Evolutionary conservation across 192 early-diverging fungal genomes (phyloP).

Genomic region (Rhizophagus sp.): DNA sequence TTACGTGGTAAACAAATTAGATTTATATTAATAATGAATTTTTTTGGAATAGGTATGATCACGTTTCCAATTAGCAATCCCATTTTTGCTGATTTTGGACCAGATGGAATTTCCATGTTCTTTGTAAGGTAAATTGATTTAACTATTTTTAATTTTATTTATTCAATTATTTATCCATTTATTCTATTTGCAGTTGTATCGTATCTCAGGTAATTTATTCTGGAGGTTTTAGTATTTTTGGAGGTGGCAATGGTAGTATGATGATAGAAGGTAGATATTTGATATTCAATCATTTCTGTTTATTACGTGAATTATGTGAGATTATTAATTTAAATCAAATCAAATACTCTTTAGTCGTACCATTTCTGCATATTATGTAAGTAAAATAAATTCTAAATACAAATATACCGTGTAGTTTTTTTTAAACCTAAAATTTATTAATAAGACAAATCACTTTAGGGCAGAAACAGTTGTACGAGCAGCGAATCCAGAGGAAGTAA

Average conservation of each 20-base stretch:
- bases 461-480: constrained; percentile 61
- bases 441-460: constrained; percentile 29
- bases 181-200: constrained; percentile 44
- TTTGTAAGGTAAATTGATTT: constrained; percentile 65
- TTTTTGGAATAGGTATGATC: constrained; percentile 62
- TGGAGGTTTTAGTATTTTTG: constrained; percentile 86
- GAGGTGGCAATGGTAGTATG: constrained; percentile 91
- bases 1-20: neutral
- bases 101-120: constrained; percentile 94
- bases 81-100: constrained; percentile 68
- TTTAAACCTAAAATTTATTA: neutral
- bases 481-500: constrained; percentile 57
- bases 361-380: constrained; percentile 84
- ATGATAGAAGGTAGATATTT: constrained; percentile 53
- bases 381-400: constrained; percentile 18
- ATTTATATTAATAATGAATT: neutral
- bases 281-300: neutral
- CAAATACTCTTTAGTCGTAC: constrained; percentile 61
- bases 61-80: constrained; percentile 83
- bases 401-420: neutral
- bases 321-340: constrained; percentile 3
- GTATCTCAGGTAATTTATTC: constrained; percentile 73
- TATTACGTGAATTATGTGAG: neutral
- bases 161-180: constrained; percentile 11
- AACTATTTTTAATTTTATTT: neutral